These are phyloP conservation scores for Rhizophora mangle DNA, from an alignment of 345 rosid species.

Conservation along the genomic window DNA sequence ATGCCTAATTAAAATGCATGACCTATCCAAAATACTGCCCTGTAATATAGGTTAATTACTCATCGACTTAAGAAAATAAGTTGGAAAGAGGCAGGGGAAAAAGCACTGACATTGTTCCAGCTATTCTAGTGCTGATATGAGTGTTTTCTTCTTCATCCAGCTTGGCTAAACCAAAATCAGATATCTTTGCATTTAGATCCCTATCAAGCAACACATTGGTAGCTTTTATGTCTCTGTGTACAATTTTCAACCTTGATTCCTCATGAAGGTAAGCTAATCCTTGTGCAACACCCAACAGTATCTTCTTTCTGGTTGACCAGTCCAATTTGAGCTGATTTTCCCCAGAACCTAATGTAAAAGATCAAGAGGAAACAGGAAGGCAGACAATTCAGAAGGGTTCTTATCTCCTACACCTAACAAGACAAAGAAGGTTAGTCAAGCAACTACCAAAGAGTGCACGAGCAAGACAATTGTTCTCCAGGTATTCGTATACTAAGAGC, in stretches of 20 bases:
- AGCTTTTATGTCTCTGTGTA: constrained; percentile 71
- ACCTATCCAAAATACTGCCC: too few species aligned
- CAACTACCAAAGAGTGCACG: constrained; percentile 58
- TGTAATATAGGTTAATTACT: too few species aligned
- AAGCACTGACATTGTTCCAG: constrained; percentile 59
- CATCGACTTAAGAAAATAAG: not conserved
- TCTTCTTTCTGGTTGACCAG: constrained; percentile 54
- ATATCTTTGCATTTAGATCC: constrained; percentile 61
- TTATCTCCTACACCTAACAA: not conserved
- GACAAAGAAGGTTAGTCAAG: not conserved
- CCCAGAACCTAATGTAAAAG: constrained; percentile 32
- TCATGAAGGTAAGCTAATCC: constrained; percentile 65
- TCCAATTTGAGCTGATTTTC: constrained; percentile 45
- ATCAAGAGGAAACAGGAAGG: not conserved
- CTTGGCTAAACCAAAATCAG: constrained; percentile 70
- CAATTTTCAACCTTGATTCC: constrained; percentile 69
- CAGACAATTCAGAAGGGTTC: not conserved
- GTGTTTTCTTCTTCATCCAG: constrained; percentile 75
- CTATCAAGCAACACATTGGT: constrained; percentile 66
- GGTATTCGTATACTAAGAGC: constrained; percentile 55
- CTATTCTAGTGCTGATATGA: constrained; percentile 67
- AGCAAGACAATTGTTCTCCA: constrained; percentile 64
- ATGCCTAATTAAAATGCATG: too few species aligned
- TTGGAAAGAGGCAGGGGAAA: not conserved
- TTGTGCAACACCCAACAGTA: constrained; percentile 48